Conservation (phyloP, 1,284 basidiomycete species). For the Moniliophthora roreri region DNA sequence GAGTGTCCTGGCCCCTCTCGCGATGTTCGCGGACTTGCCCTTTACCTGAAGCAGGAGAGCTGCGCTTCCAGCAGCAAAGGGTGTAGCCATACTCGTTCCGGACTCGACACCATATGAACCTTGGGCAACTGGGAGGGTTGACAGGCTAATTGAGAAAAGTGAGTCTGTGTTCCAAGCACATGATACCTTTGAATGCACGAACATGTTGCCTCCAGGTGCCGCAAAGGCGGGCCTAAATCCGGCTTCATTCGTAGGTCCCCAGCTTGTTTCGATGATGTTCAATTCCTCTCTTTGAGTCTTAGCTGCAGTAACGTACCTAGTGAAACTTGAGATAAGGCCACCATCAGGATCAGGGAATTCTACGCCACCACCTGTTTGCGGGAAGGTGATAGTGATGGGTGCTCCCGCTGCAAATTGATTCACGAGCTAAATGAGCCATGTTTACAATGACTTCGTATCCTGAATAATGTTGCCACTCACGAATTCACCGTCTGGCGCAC, state of each 20-base stretch:
- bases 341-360: constrained; percentile 43
- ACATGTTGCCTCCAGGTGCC: constrained; percentile 63
- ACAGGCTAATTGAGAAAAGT: constrained; percentile 18
- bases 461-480: background rate
- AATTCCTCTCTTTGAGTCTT: background rate
- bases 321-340: constrained; percentile 59
- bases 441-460: background rate
- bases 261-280: constrained; percentile 25
- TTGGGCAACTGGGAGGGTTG: constrained; percentile 3
- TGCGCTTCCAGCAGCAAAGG: constrained; percentile 62
- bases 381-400: constrained; percentile 47
- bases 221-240: constrained; percentile 56
- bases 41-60: constrained; percentile 63
- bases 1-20: constrained; percentile 42
- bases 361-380: constrained; percentile 37
- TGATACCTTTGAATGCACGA: constrained; percentile 46
- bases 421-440: constrained; percentile 28
- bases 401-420: constrained; percentile 37
- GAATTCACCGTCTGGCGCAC: constrained; percentile 29
- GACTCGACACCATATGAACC: constrained; percentile 26
- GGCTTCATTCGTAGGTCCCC: constrained; percentile 62
- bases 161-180: constrained; percentile 39
- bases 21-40: constrained; percentile 42
- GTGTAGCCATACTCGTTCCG: constrained; percentile 44
- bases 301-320: constrained; percentile 27